Evolutionary conservation across 495 filamentous ascomycete species (phyloP), one percentile per base, ranked within the genome.

Genomic region (Echria macrotheca): DNA sequence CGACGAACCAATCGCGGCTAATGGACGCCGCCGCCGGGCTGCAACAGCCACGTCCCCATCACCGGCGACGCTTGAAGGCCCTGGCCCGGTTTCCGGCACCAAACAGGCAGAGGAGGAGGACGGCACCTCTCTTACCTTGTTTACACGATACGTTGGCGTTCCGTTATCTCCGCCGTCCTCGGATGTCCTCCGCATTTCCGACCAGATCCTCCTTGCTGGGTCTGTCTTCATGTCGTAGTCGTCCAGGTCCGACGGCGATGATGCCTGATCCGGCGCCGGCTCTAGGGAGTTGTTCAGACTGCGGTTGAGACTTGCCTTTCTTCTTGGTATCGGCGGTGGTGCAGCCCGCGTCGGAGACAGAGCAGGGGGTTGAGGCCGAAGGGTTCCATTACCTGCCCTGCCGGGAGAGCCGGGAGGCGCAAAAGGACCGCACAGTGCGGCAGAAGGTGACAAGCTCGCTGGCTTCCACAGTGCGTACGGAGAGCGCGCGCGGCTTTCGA

Each of bases 201-300:
- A 66, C 72, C 72, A 74, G 22, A 76, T 74, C 45, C 64, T 70
- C 28, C 68, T 52, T 18, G 72, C 72, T 25, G 70, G 71, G 47
- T 74, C 72, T 0, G 53, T 49, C 19, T 58, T 59, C 24, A 53
- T 42, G 41, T 50, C 54, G 9, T 53, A 37, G 8, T 53, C 39
- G 14, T 54, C 39, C 7, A 29, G n/a, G 11, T 28, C 10, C 1
- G 44, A 24, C 8, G 29, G n/a, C 24, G 19, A 22, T 12, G 33
- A 49, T 38, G 23, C 31, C 40, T 17, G 25, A n/a, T n/a, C n/a
- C n/a, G n/a, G n/a, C n/a, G n/a, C n/a, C n/a, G n/a, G n/a, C n/a
- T n/a, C n/a, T n/a, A n/a, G n/a, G n/a, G n/a, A n/a, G 9, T 9
- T 32, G 26, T 32, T n/a, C 11, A 56, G 23, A 35, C 36, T 44